A percentile compares a stretch with the other conserved stretches of the same genome.
Evolutionary conservation across 176 grass and related monocot genomes (phyloP).

Genomic region (Bolboschoenus planiculmis): DNA sequence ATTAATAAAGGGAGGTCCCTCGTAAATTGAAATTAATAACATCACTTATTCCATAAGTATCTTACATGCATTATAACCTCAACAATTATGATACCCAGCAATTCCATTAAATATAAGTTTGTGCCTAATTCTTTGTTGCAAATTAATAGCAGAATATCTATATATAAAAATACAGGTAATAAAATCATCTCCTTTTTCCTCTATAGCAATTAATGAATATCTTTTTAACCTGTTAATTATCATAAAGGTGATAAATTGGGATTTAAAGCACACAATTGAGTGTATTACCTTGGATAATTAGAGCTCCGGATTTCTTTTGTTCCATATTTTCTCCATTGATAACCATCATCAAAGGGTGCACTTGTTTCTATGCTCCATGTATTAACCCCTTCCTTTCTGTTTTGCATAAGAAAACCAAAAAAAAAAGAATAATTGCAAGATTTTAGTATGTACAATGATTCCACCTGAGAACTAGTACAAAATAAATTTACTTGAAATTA

Average conservation of each 20-base stretch:
- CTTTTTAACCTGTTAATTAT: not conserved
- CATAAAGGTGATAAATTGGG: not conserved
- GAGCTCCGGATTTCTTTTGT: constrained; percentile 16
- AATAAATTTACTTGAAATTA: not conserved
- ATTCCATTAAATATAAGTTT: not conserved
- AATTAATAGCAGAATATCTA: not conserved
- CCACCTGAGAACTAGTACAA: not conserved
- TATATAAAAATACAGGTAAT: no score
- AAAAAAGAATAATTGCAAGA: no score
- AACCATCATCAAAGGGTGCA: constrained; percentile 28
- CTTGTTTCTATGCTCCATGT: constrained; percentile 16
- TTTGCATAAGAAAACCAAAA: not conserved
- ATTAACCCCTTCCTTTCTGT: not conserved
- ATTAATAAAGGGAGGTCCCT: not conserved
- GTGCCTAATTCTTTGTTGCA: not conserved
- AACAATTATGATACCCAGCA: not conserved
- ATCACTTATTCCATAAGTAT: no score
- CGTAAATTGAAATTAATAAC: no score
- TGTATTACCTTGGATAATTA: constrained; percentile 16
- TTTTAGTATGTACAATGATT: no score
- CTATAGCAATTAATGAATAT: no score
- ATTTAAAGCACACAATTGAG: not conserved
- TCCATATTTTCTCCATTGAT: constrained; percentile 27
- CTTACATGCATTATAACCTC: not conserved
- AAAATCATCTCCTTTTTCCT: no score